Conservation (phyloP, 371 early-diverging fungal species). For the Batkoa obscura region DNA sequence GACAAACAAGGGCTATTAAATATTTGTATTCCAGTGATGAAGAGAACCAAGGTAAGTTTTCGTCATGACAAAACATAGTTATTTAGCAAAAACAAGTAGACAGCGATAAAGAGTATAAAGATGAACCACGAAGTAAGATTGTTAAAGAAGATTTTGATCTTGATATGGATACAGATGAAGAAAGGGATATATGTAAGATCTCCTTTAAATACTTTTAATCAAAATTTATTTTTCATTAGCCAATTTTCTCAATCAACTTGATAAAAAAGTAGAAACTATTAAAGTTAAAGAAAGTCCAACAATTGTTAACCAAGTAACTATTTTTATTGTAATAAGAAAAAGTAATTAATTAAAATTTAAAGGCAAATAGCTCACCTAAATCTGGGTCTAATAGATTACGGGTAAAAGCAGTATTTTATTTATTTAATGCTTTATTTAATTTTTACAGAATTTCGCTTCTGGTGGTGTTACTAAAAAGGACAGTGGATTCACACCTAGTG, state of each 20-base stretch:
- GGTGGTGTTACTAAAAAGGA: not conserved
- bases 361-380: not conserved
- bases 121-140: not conserved
- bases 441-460: not conserved
- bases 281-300: not conserved
- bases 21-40: not conserved
- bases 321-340: not conserved
- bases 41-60: not conserved
- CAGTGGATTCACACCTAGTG: not conserved
- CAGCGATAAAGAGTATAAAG: not conserved
- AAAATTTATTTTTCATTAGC: no score
- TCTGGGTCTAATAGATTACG: not conserved
- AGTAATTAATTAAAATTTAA: not conserved
- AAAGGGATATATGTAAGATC: not conserved
- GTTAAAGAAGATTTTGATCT: not conserved
- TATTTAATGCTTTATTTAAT: not conserved
- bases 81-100: not conserved
- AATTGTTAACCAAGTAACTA: not conserved
- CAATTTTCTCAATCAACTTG: not conserved
- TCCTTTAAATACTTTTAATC: not conserved
- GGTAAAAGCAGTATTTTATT: not conserved
- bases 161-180: not conserved
- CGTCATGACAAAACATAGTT: not conserved
- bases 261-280: not conserved
- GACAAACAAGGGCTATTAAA: not conserved